Evolutionary conservation across 1,284 basidiomycete genomes (phyloP).

Genomic region (Melampsora americana): DNA sequence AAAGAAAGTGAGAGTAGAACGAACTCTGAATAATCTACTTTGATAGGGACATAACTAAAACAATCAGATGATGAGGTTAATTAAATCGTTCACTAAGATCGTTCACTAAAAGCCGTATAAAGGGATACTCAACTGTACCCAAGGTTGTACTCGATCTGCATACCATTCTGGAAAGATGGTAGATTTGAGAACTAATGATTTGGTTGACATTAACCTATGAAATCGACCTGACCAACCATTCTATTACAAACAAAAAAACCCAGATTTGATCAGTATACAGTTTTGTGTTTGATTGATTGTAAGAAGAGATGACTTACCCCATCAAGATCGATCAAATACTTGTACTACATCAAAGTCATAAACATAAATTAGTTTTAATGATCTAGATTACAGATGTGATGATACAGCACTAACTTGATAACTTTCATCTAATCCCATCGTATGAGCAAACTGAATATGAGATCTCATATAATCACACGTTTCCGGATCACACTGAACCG

Average conservation of each 20-base stretch:
- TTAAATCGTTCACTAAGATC: too few relatives aligned
- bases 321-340: constrained; percentile 52
- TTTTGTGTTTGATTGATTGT: neutral
- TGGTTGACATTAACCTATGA: constrained; percentile 51
- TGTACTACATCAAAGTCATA: constrained; percentile 48
- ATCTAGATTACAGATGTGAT: too few relatives aligned
- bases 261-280: too few relatives aligned
- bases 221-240: constrained; percentile 49
- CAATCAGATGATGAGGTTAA: neutral
- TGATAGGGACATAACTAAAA: constrained; percentile 37
- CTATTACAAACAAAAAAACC: neutral
- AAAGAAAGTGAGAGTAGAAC: too few relatives aligned
- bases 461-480: constrained; percentile 50
- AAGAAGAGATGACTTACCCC: constrained; percentile 49
- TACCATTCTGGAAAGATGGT: constrained; percentile 52
- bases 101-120: too few relatives aligned
- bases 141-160: constrained; percentile 49
- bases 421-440: constrained; percentile 50
- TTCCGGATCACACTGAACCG: constrained; percentile 51
- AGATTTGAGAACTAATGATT: constrained; percentile 49
- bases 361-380: too few relatives aligned
- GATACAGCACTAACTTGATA: too few relatives aligned
- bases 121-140: constrained; percentile 49
- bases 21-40: constrained; percentile 44
- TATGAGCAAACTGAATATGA: constrained; percentile 49